A percentile compares a stretch with the other conserved stretches of the same genome.
Conservation (phyloP, 345 rosid species). For the thale cress (Arabidopsis thaliana) region DNA sequence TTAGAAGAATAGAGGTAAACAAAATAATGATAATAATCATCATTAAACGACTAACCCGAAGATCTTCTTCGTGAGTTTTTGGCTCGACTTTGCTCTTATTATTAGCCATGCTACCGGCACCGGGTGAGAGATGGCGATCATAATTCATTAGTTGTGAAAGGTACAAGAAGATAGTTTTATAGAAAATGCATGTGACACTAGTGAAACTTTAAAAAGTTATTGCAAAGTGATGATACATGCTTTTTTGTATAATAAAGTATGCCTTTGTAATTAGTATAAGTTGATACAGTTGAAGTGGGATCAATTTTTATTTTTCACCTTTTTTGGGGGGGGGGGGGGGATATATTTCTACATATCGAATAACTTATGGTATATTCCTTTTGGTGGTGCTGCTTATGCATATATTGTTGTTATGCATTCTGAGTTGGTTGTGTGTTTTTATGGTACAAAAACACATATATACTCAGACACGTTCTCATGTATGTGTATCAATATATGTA, state of each 20-base stretch:
- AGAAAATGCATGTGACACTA: conserved; percentile 37
- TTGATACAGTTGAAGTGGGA: not conserved
- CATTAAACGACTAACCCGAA: conserved; percentile 33
- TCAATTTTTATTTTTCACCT: not conserved
- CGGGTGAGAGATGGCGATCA: conserved; percentile 28
- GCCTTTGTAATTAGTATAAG: conserved; percentile 31
- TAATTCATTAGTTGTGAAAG: conserved; percentile 18
- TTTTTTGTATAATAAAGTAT: conserved; percentile 32
- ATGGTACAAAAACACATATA: conserved; percentile 13
- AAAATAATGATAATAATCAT: conserved; percentile 6
- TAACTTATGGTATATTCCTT: conserved; percentile 38
- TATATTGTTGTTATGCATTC: not conserved
- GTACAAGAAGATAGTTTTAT: conserved; percentile 9
- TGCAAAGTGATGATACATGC: conserved; percentile 43
- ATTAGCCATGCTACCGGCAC: conserved; percentile 20
- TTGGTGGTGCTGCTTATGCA: conserved; percentile 22
- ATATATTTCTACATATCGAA: conserved; percentile 25
- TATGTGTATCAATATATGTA: conserved; percentile 7
- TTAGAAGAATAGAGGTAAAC: not conserved
- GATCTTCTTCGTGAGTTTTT: conserved; percentile 31
- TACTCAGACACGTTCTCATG: not conserved
- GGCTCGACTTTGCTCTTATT: conserved; percentile 14
- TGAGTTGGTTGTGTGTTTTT: conserved; percentile 17
- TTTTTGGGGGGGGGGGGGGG: not conserved
- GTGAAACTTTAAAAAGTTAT: conserved; percentile 32